Base-by-base conservation (phyloP, 306 rosid genomes). In the Vicia faba region DNA sequence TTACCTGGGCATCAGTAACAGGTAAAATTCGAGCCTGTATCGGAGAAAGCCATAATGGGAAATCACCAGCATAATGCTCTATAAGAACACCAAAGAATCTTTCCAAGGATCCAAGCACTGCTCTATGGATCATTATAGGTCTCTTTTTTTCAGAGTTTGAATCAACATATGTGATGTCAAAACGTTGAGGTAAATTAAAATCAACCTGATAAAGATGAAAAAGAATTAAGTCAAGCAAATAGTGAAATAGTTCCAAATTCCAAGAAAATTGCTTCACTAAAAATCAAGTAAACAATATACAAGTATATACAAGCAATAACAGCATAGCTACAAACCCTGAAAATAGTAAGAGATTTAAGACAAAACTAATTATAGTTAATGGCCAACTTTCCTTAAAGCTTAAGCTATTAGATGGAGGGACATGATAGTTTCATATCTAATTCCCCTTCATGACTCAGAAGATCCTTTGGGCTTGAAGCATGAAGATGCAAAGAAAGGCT, bases 21-120 rank as follows among this genome's bases (percentile, higher is more conserved):
- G 98, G 98, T 75, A 93, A 73, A 70, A 93, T 81, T 65, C 96
- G 93, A 66, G 89, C 97, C 72, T 93, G 99, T 48, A 86, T 43
- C 45, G 99, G 99, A 48, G 99, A 88, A 68, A 93, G 97, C 99
- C 97, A 93, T 62, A 93, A 76, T 26, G 99, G 99, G 70, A 93
- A 93, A 71, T 93, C 97, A 44, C 99, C 96, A 15, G 97, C 97
- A 83, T 88, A 93, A 74, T 93, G 90, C 84, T 93, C 99, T 55
- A 93, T 90, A 36, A 93, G 90, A 69, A 93, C 95, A 6, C 97
- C 99, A 39, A 90, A 93, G 83, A 93, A 90, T 73, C 95, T 85
- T 75, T 93, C 99, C 85, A 93, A 75, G 46, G 97, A 93, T 84
- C 99, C 99, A 39, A 93, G 90, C 23, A 93, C 97, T 28, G 99